Evolutionary conservation across 1,284 basidiomycete genomes (phyloP).

Genomic region (Limonomyces culmigenus): DNA sequence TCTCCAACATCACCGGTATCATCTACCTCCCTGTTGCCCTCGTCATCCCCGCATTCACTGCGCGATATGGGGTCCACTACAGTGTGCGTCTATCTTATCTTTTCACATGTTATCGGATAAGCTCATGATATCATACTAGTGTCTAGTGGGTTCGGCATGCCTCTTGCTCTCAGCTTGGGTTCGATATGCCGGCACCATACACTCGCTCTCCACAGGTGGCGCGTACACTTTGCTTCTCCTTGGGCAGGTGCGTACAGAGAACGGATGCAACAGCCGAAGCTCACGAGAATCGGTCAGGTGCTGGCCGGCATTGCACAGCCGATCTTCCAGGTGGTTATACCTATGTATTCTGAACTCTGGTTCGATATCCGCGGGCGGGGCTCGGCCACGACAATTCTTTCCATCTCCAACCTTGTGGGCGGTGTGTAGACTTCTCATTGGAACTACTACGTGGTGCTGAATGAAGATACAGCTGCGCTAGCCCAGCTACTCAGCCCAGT

Average conservation of each 20-base stretch:
- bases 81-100: slow-evolving; percentile 25
- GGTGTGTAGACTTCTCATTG: slow-evolving; percentile 8
- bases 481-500: too few relatives aligned
- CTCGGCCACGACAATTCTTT: slow-evolving; percentile 64
- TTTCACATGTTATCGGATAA: background rate
- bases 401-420: slow-evolving; percentile 25
- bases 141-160: slow-evolving; percentile 25
- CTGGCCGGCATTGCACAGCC: slow-evolving; percentile 41
- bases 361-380: slow-evolving; percentile 57
- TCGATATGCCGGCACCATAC: slow-evolving; percentile 50
- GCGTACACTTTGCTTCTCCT: slow-evolving; percentile 48
- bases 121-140: background rate
- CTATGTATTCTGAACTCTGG: slow-evolving; percentile 65
- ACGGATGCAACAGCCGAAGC: background rate
- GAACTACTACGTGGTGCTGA: slow-evolving; percentile 24
- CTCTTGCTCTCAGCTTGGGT: slow-evolving; percentile 55
- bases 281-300: slow-evolving; percentile 18
- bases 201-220: slow-evolving; percentile 25
- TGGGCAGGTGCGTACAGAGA: slow-evolving; percentile 34
- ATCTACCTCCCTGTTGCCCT: slow-evolving; percentile 46
- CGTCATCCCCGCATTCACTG: slow-evolving; percentile 33
- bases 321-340: slow-evolving; percentile 48
- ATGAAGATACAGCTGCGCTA: too few relatives aligned
- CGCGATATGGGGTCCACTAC: slow-evolving; percentile 39
- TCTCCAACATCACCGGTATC: slow-evolving; percentile 47